phyloP scores from a whole-genome alignment of 2,329 filamentous ascomycete species.

The Talaromyces sp. region DNA sequence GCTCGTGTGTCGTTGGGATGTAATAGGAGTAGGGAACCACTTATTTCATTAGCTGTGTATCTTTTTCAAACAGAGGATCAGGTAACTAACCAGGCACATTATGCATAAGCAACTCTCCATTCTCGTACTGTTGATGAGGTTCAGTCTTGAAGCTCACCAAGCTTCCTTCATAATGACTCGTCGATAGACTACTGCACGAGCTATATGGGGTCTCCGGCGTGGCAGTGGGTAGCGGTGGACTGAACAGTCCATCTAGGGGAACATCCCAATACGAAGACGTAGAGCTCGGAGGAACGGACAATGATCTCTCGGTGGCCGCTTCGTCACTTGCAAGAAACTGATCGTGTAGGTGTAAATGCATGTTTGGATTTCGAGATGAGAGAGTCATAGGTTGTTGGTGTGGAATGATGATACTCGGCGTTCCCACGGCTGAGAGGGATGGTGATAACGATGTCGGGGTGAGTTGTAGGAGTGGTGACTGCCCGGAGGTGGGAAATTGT shows the following conservation, averaged over 20 bases:
- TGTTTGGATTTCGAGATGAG: neutral
- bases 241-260: slow-evolving; percentile 11
- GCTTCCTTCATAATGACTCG: slow-evolving; percentile 6
- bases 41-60: neutral
- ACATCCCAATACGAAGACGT: slow-evolving; percentile 11
- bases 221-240: slow-evolving; percentile 2
- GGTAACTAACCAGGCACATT: neutral
- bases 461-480: slow-evolving; percentile 1
- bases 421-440: neutral
- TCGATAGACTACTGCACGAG: slow-evolving; percentile 14
- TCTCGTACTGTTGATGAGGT: slow-evolving; percentile 2
- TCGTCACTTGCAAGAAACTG: neutral
- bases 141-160: neutral
- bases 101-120: neutral
- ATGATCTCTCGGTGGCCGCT: neutral
- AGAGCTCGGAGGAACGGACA: slow-evolving; percentile 1
- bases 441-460: neutral
- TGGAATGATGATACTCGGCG: neutral
- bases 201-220: slow-evolving; percentile 16
- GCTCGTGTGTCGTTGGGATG: neutral
- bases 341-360: neutral
- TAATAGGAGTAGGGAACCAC: slow-evolving; percentile 9
- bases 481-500: neutral
- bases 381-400: neutral
- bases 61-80: neutral